Base-by-base conservation (phyloP, 163 green algal genomes). In the Scenedesmus sp. region DNA sequence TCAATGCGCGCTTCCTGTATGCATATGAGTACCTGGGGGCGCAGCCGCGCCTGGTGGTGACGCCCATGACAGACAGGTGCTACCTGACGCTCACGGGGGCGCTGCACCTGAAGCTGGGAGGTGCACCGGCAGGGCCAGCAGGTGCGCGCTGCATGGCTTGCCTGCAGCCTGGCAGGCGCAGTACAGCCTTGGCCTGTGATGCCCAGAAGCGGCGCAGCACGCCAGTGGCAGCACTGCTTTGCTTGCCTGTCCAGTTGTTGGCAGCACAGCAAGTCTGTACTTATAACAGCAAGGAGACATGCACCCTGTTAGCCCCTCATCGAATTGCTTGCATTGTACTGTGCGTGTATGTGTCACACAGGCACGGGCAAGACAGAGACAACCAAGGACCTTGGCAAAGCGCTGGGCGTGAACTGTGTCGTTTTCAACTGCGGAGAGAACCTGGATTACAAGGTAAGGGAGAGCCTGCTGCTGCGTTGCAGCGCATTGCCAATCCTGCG, bases 361-460 rank as follows among this genome's bases (percentile, higher is more conserved):
- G 96, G 96, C 15, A 98, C 96, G 1, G 97, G 97, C 87, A 99
- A 99, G 95, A 99, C 97, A 8, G 97, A 99, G 95, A 98, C 97
- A 34, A 97, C 95, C 60, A 99, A 99, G 94, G 97, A 99, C 90
- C 94, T 99, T 60, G 96, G 94, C 88, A 98, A 98, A 91, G 96
- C 96, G 7, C 93, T 99, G 59, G 97, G 97, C 3, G 95, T 98
- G 54, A 97, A 99, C 92, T 98, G 97, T 92, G 96, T 99, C 67
- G 97, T 99, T 82, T 99, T 99, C 95, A 99, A 99, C 93, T 99
- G 97, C 93, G 97, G 97, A 9, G 96, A 98, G 57, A 98, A 98
- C 94, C 92, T 99, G 91, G 97, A 99, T 92, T 98, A 96, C 95
- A 97, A 97, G 94, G 97, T 96, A 81, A 64, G 34, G 0, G 34